These are phyloP conservation scores for Gaultheria prostrata DNA, from an alignment of 148 eudicot species.

Conservation along the genomic window DNA sequence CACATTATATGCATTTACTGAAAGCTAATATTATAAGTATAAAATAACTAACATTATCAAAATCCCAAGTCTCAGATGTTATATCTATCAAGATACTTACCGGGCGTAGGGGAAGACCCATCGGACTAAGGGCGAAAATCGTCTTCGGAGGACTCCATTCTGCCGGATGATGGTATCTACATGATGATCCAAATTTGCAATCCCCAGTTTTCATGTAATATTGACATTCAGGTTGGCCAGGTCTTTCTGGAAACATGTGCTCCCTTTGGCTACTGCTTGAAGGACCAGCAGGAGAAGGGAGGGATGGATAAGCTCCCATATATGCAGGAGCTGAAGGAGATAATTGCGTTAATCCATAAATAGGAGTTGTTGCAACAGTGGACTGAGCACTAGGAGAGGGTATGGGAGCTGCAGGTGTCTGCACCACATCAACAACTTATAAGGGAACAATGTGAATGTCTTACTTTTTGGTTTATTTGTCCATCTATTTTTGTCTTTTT, in stretches of 20 bases:
- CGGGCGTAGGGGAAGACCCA: constrained; percentile 92
- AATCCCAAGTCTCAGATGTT: background rate
- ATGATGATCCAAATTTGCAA: constrained; percentile 86
- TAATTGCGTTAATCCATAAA: constrained; percentile 60
- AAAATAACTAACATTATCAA: background rate
- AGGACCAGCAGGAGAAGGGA: constrained; percentile 54
- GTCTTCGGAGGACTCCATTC: constrained; percentile 53
- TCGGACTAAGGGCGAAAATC: constrained; percentile 56
- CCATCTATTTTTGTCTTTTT: background rate
- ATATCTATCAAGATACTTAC: constrained; percentile 40
- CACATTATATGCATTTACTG: background rate
- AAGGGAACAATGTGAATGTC: background rate
- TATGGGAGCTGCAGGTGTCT: constrained; percentile 60
- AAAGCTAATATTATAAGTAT: background rate
- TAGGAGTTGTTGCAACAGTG: constrained; percentile 40
- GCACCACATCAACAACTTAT: constrained; percentile 17
- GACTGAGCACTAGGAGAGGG: constrained; percentile 51
- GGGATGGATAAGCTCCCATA: constrained; percentile 45
- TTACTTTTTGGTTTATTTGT: background rate
- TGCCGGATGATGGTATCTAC: constrained; percentile 87
- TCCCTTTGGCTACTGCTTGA: constrained; percentile 59
- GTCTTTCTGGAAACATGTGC: constrained; percentile 79
- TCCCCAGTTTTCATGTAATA: constrained; percentile 85
- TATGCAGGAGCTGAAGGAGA: constrained; percentile 73
- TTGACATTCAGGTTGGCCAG: constrained; percentile 91